Conservation (phyloP, 2,329 filamentous ascomycete genomes). For the Epichloe bromicola region DNA sequence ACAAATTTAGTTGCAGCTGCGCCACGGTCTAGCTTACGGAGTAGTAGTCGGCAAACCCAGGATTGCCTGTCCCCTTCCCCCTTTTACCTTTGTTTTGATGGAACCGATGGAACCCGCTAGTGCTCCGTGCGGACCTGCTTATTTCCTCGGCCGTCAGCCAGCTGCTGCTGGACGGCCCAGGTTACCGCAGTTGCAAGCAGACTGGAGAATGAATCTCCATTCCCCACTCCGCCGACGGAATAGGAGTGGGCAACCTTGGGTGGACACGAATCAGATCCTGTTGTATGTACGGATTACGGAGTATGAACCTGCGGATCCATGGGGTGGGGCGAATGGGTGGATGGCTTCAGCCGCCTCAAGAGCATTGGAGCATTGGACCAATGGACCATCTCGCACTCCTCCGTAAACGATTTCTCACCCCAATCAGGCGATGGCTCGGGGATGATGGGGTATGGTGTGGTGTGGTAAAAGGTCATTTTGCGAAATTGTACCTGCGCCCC, state of each 20-base stretch:
- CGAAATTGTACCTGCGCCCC: background rate
- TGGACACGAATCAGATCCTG: background rate
- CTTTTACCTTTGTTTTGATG: background rate
- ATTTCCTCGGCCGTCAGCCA: no score
- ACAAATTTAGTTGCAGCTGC: background rate
- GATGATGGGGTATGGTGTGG: background rate
- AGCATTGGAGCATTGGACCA: no score
- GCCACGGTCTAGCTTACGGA: background rate
- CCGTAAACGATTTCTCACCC: background rate
- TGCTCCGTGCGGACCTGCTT: no score
- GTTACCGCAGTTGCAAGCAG: no score
- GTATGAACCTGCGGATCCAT: no score
- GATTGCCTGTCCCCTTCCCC: background rate
- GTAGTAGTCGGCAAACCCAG: background rate
- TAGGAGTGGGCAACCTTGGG: background rate
- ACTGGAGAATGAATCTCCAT: background rate
- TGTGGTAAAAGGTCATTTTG: background rate
- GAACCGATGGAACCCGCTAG: no score
- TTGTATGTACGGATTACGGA: no score
- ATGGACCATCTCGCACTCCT: background rate
- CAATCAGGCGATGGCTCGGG: background rate
- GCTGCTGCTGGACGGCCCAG: no score
- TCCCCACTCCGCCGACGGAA: constrained; percentile 2
- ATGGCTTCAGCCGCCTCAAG: no score
- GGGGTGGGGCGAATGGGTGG: no score